These are phyloP conservation scores for Colletotrichum navitas DNA, from an alignment of 2,329 filamentous ascomycete species.

Conservation along the genomic window DNA sequence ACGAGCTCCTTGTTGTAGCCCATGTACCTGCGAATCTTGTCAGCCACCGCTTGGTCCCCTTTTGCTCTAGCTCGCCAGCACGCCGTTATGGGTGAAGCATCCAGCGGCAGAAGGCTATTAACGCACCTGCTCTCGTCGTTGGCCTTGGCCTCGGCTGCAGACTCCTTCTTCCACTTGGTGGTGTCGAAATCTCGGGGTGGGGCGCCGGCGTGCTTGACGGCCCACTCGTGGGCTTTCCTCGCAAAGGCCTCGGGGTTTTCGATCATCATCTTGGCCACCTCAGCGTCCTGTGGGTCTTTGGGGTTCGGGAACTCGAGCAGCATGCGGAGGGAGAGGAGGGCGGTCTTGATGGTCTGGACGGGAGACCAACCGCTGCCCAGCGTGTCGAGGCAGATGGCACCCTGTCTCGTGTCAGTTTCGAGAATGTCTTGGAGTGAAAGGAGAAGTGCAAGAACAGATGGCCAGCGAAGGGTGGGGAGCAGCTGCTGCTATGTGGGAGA, in stretches of 20 bases:
- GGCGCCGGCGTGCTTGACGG: slow-evolving; percentile 84
- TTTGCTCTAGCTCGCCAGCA: background rate
- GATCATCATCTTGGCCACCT: slow-evolving; percentile 92
- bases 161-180: slow-evolving; percentile 60
- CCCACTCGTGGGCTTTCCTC: slow-evolving; percentile 89
- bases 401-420: slow-evolving; percentile 63
- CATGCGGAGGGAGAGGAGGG: slow-evolving; percentile 91
- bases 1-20: slow-evolving; percentile 90
- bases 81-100: background rate
- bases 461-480: too few relatives aligned
- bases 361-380: slow-evolving; percentile 93
- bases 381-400: slow-evolving; percentile 96
- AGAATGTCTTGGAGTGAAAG: too few relatives aligned
- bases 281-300: slow-evolving; percentile 95
- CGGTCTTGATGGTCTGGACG: slow-evolving; percentile 95
- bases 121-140: slow-evolving; percentile 63
- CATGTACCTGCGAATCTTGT: slow-evolving; percentile 72
- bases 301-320: slow-evolving; percentile 94
- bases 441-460: too few relatives aligned
- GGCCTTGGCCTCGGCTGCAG: slow-evolving; percentile 65
- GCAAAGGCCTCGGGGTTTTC: slow-evolving; percentile 83
- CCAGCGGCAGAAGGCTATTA: background rate
- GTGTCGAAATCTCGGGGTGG: slow-evolving; percentile 61
- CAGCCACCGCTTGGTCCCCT: background rate
- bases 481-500: background rate